These are phyloP conservation scores for Quercus bicolor DNA, from an alignment of 306 rosid genomes.

Conservation along the genomic window DNA sequence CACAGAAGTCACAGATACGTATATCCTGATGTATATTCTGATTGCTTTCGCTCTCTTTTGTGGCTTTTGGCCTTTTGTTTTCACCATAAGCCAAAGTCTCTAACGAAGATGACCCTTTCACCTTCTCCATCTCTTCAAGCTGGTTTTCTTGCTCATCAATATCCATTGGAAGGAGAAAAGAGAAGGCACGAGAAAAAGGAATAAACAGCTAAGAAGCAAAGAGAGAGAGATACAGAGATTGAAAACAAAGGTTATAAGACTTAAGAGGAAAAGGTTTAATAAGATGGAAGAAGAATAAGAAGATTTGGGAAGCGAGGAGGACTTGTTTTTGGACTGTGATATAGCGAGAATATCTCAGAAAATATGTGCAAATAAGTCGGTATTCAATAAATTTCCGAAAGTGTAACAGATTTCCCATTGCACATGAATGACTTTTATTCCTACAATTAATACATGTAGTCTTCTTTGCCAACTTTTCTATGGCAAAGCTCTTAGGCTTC, in stretches of 20 bases:
- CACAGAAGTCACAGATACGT: conserved; percentile 22
- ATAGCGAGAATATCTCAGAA: not conserved
- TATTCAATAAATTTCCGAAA: conserved; percentile 9
- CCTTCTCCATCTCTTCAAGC: not conserved
- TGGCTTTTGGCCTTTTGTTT: not conserved
- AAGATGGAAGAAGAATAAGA: not conserved
- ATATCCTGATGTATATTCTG: not conserved
- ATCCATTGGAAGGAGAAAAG: not conserved
- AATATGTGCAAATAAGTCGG: not conserved
- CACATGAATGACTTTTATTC: not conserved
- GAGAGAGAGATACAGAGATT: not conserved
- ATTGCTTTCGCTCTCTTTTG: not conserved
- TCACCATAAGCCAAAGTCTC: not conserved
- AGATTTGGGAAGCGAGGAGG: not conserved
- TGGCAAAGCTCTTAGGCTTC: not conserved
- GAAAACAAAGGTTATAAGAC: too few relatives aligned
- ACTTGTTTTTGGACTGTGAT: not conserved
- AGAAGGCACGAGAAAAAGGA: too few relatives aligned
- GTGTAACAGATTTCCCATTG: conserved; percentile 17
- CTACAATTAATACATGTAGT: not conserved
- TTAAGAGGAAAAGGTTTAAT: not conserved
- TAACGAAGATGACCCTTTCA: not conserved
- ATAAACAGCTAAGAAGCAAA: too few relatives aligned
- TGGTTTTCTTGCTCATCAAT: not conserved
- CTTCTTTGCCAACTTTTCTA: not conserved